Conservation (phyloP, 768 basidiomycete genomes). For the Ramaria sp. region DNA sequence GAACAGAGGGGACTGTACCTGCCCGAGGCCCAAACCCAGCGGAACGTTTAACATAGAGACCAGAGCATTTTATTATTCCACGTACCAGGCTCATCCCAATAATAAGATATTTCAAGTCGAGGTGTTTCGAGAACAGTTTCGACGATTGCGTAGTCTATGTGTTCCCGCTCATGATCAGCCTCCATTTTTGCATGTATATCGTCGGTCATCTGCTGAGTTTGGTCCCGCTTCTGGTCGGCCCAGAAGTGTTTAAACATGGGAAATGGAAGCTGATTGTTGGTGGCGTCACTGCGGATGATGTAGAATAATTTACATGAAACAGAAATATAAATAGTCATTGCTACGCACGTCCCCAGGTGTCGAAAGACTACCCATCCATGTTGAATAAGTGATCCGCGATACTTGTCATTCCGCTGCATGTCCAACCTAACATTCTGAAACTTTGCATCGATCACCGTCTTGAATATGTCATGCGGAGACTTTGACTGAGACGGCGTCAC, state of each 20-base stretch:
- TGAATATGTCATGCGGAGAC: conserved; percentile 76
- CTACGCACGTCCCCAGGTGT: conserved; percentile 43
- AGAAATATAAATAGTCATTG: neutral
- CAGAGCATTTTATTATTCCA: neutral
- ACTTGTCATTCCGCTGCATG: conserved; percentile 31
- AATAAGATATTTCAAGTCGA: conserved; percentile 73
- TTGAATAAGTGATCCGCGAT: conserved; percentile 61
- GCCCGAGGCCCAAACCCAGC: neutral
- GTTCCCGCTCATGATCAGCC: neutral
- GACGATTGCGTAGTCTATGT: conserved; percentile 76
- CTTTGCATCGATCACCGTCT: conserved; percentile 61
- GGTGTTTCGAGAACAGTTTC: conserved; percentile 73
- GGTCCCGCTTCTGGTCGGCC: conserved; percentile 11
- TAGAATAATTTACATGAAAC: neutral
- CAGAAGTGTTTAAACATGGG: conserved; percentile 4
- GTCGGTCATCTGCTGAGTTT: conserved; percentile 9
- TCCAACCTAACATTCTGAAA: conserved; percentile 41
- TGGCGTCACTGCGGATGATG: neutral
- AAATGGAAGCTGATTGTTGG: neutral
- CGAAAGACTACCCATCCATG: neutral
- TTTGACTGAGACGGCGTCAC: conserved; percentile 41
- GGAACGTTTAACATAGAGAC: neutral
- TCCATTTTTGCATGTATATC: neutral
- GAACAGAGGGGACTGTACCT: neutral
- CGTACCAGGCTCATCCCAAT: conserved; percentile 68